Conservation (phyloP, 2,329 filamentous ascomycete genomes). For the Apiospora pterosperma region DNA sequence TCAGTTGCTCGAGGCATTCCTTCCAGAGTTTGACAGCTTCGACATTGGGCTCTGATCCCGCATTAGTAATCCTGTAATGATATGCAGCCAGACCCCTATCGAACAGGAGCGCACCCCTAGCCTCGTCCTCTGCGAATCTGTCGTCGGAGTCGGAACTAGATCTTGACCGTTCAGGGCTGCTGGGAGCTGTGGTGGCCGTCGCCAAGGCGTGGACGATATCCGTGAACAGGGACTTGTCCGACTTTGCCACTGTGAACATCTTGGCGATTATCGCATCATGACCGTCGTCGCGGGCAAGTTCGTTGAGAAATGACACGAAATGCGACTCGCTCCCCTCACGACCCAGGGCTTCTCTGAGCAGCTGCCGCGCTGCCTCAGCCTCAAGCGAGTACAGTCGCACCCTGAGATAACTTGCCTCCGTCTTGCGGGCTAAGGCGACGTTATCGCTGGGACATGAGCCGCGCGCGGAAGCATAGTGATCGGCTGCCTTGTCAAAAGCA, state of each 20-base stretch:
- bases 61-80: neutral
- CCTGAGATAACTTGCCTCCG: neutral
- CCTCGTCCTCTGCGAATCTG: neutral
- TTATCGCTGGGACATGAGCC: neutral
- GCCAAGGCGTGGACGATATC: conserved; percentile 13
- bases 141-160: neutral
- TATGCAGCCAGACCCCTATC: neutral
- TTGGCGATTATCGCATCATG: conserved; percentile 13
- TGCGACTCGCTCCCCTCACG: conserved; percentile 1
- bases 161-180: too few species aligned
- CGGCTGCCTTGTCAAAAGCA: neutral
- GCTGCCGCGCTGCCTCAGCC: neutral
- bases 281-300: conserved; percentile 11
- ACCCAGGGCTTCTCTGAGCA: conserved; percentile 5
- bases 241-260: conserved; percentile 14
- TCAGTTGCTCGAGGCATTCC: neutral
- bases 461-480: conserved; percentile 15
- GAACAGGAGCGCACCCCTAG: neutral
- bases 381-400: conserved; percentile 1
- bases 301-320: conserved; percentile 13
- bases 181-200: conserved; percentile 4
- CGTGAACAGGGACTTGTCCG: conserved; percentile 11
- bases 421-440: neutral
- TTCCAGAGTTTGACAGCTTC: neutral
- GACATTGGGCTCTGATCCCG: neutral